Conservation (phyloP, 305 asterid genomes). For the Lippia alba region DNA sequence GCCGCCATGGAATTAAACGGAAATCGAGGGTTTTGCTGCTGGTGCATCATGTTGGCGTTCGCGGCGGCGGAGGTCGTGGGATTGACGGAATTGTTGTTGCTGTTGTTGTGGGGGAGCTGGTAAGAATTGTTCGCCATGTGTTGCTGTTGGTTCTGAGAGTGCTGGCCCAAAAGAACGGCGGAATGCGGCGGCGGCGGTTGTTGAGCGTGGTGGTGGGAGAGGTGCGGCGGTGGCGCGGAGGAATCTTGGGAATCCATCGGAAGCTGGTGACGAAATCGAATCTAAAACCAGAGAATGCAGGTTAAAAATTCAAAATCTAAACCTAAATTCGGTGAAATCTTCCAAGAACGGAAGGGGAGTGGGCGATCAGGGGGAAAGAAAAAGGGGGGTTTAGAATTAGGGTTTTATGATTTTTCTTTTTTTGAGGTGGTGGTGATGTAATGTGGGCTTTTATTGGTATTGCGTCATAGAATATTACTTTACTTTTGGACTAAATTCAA, state of each 20-base stretch:
- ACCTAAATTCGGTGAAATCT: constrained; percentile 13
- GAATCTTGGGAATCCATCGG: constrained; percentile 63
- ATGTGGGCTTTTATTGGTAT: not conserved
- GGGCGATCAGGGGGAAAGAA: constrained; percentile 10
- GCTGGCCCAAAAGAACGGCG: constrained; percentile 43
- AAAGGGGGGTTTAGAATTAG: constrained; percentile 36
- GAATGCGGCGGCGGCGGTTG: constrained; percentile 42
- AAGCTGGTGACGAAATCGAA: not conserved
- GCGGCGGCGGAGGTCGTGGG: constrained; percentile 36
- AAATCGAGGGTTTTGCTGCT: constrained; percentile 56
- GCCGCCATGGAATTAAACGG: constrained; percentile 52
- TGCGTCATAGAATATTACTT: not conserved
- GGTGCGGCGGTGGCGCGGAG: constrained; percentile 42
- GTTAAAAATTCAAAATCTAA: constrained; percentile 9
- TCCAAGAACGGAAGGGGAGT: not conserved
- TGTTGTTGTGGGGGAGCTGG: constrained; percentile 40
- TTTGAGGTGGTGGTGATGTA: too few relatives aligned
- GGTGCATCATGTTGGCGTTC: constrained; percentile 42
- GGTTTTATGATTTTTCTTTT: constrained; percentile 30
- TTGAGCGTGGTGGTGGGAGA: constrained; percentile 45
- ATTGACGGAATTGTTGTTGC: constrained; percentile 37
- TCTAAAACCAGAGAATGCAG: constrained; percentile 14
- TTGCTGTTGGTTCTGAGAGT: constrained; percentile 38
- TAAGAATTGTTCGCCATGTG: constrained; percentile 43
- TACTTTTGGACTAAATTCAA: not conserved